Evolutionary conservation across 139 green algal genomes (phyloP).

Genomic region (Nannochloris sp.): DNA sequence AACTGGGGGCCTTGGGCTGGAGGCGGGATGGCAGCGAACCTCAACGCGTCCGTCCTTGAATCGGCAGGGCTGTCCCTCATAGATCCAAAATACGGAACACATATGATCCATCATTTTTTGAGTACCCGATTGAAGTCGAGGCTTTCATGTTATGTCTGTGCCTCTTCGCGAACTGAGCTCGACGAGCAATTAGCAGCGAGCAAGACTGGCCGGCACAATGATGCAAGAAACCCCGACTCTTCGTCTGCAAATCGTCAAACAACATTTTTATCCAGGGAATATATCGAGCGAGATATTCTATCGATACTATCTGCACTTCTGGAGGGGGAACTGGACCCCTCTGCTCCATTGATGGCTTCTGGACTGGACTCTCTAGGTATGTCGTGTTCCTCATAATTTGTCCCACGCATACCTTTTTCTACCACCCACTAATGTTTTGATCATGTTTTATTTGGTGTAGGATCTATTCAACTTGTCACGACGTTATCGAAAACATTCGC

Average conservation of each 20-base stretch:
- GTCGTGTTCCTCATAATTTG: too few relatives aligned
- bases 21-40: slow-evolving; percentile 30
- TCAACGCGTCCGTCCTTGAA: neutral
- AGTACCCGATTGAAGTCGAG: too few relatives aligned
- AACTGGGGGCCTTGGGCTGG: slow-evolving; percentile 35
- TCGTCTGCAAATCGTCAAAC: too few relatives aligned
- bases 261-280: neutral
- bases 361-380: slow-evolving; percentile 29
- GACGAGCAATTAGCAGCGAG: too few relatives aligned
- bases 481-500: slow-evolving; percentile 9
- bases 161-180: too few relatives aligned
- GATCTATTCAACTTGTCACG: slow-evolving; percentile 18
- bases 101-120: neutral
- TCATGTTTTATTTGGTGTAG: neutral
- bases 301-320: neutral
- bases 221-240: too few relatives aligned
- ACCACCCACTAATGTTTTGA: neutral
- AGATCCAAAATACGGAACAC: neutral
- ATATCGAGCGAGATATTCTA: neutral
- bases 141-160: too few relatives aligned
- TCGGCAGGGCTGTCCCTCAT: neutral
- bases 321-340: neutral
- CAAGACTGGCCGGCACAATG: too few relatives aligned
- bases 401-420: too few relatives aligned
- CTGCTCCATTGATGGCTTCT: slow-evolving; percentile 19